Conservation (phyloP, 169 alveolate genomes). For the Eimeria falciformis region DNA sequence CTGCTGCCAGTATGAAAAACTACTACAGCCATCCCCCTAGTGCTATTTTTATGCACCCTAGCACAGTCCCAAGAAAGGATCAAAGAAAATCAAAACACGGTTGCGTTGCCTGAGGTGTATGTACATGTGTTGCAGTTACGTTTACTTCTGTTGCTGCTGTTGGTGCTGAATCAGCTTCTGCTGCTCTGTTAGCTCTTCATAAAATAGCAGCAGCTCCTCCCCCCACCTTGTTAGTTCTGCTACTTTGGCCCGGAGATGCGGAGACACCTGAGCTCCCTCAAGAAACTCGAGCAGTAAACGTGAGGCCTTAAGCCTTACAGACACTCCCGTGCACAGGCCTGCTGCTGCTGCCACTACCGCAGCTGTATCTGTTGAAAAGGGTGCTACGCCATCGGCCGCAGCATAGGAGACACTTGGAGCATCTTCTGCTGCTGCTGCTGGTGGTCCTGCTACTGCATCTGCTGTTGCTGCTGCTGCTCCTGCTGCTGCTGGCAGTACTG, state of each 20-base stretch:
- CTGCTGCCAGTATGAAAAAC: not conserved
- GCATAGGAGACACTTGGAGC: not conserved
- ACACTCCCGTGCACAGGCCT: not conserved
- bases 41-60: not conserved
- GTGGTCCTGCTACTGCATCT: not conserved
- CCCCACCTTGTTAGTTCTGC: slow-evolving; percentile 16
- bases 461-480: not conserved
- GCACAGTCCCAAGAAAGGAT: not conserved
- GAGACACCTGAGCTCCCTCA: slow-evolving; percentile 2
- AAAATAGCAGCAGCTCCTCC: slow-evolving; percentile 46
- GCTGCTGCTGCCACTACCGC: not conserved
- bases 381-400: not conserved
- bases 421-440: not conserved
- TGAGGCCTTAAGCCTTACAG: slow-evolving; percentile 20
- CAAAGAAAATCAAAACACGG: not conserved
- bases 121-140: not conserved
- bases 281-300: slow-evolving; percentile 42
- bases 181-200: not conserved
- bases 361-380: not conserved
- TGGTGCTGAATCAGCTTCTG: slow-evolving; percentile 8
- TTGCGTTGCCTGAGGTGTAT: not conserved
- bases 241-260: slow-evolving; percentile 33
- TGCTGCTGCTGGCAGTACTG: not conserved
- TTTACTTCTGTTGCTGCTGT: not conserved
- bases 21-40: not conserved